These are phyloP conservation scores for Phytopythium delawarense DNA, from an alignment of 352 stramenopile species.

Conservation along the genomic window DNA sequence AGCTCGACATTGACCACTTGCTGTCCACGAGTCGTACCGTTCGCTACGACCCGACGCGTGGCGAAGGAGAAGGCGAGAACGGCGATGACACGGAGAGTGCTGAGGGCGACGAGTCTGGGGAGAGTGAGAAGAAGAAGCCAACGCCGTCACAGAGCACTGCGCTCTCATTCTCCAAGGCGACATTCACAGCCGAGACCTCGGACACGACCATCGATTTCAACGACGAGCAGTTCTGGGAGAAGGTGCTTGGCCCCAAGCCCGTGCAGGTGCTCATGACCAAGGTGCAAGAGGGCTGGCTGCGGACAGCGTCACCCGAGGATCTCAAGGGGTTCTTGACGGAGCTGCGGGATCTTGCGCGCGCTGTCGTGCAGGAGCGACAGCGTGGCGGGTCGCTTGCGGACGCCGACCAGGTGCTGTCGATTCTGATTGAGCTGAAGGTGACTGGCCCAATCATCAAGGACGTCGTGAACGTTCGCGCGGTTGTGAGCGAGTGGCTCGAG, in stretches of 20 bases:
- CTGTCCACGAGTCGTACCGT: conserved; percentile 85
- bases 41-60: conserved; percentile 77
- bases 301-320: conserved; percentile 66
- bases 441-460: conserved; percentile 71
- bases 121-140: conserved; percentile 20
- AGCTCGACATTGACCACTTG: conserved; percentile 87
- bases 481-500: conserved; percentile 80
- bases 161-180: conserved; percentile 86
- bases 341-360: conserved; percentile 69
- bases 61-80: conserved; percentile 36
- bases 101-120: conserved; percentile 31
- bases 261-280: conserved; percentile 87
- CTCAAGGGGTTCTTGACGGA: conserved; percentile 81
- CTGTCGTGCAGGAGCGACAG: conserved; percentile 82
- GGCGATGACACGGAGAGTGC: conserved; percentile 32
- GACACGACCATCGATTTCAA: conserved; percentile 89
- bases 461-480: conserved; percentile 67
- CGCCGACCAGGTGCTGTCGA: conserved; percentile 81
- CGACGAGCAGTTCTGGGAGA: conserved; percentile 90
- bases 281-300: conserved; percentile 80
- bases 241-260: conserved; percentile 83
- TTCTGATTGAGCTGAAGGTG: conserved; percentile 87
- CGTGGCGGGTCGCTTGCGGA: conserved; percentile 78
- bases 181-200: conserved; percentile 82
- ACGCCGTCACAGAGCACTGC: conserved; percentile 49